Evolutionary conservation across 768 basidiomycete species (phyloP), one percentile per base, ranked within the genome.

Genomic region (Rubroboletus pulcherrimus): DNA sequence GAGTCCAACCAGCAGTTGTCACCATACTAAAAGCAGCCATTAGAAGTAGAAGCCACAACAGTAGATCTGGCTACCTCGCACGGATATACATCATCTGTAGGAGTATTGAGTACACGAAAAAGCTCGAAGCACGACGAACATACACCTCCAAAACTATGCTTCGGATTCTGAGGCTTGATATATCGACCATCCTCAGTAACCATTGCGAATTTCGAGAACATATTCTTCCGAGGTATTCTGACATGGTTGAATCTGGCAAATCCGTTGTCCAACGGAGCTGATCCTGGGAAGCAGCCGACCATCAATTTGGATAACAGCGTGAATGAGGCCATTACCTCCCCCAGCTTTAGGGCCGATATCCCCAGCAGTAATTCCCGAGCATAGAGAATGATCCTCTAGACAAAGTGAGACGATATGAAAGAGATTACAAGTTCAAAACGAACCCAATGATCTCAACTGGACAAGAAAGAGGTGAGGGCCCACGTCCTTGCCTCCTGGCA

Each of bases 401-500:
- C 8, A 26, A 24, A 11, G 33, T 54, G 26, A 62, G 48, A 64
- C 19, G 17, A 41, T 43, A 9, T 4, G 5, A 39, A 26, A 5
- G 30, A 34, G 2, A n/a, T 17, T 14, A 15, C n/a, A 57, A 3
- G 19, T 21, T 2, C 0, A 10, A 21, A 31, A 57, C 72, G 43
- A 63, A 85, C 87, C 81, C 26, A 84, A 56, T 31, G 82, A 83
- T 29, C 90, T 73, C 19, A 91, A 66, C 55, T 86, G 88, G 6
- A 90, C 74, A 53, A 91, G 78, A 71, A 92, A 91, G 41, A 91
- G 72, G 70, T 91, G 87, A 3, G 88, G 87, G 0, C 89, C 89
- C 49, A 81, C 68, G 60, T 84, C 81, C 63, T 78, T 75, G 17
- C 81, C 84, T 1, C 70, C 76, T 0, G 85, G 83, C 0, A 90